Conservation (phyloP, 768 basidiomycete species). For the Leucosporidium scottii region DNA sequence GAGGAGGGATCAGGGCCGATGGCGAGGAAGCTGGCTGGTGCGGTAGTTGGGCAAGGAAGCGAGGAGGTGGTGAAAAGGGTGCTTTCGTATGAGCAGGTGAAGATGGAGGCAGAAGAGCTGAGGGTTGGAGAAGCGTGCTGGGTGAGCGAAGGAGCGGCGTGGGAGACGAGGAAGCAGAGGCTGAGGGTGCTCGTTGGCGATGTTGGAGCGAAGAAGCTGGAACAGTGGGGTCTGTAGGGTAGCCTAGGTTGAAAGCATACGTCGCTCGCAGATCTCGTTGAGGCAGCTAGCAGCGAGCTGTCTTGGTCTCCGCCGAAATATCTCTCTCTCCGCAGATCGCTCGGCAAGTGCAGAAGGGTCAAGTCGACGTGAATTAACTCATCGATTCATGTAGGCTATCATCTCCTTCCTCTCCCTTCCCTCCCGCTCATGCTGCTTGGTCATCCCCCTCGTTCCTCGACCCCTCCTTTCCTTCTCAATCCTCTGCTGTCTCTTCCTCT, state of each 20-base stretch:
- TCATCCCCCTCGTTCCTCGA: slow-evolving; percentile 5
- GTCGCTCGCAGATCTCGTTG: too few relatives aligned
- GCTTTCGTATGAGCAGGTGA: slow-evolving; percentile 53
- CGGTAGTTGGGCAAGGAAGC: slow-evolving; percentile 52
- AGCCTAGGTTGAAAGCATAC: too few relatives aligned
- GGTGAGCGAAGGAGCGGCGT: slow-evolving; percentile 21
- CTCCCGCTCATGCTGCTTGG: slow-evolving; percentile 2
- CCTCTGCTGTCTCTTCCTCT: slow-evolving; percentile 53
- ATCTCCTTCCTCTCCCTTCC: slow-evolving; percentile 54
- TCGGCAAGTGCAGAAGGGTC: too few relatives aligned
- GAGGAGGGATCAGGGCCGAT: neutral
- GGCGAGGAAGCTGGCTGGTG: slow-evolving; percentile 39
- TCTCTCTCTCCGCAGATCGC: too few relatives aligned
- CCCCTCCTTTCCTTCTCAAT: slow-evolving; percentile 57
- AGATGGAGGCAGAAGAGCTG: slow-evolving; percentile 41
- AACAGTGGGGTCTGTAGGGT: too few relatives aligned
- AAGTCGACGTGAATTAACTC: neutral
- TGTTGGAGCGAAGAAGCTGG: too few relatives aligned
- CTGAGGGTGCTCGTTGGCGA: too few relatives aligned
- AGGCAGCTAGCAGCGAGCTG: too few relatives aligned
- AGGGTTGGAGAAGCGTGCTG: slow-evolving; percentile 52
- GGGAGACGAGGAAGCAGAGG: slow-evolving; percentile 36
- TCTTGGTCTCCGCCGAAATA: too few relatives aligned
- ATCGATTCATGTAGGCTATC: slow-evolving; percentile 55
- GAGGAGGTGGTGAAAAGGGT: slow-evolving; percentile 51